Conservation (phyloP, 1,139 yeast genomes). For the Petasospora rhodanensis region DNA sequence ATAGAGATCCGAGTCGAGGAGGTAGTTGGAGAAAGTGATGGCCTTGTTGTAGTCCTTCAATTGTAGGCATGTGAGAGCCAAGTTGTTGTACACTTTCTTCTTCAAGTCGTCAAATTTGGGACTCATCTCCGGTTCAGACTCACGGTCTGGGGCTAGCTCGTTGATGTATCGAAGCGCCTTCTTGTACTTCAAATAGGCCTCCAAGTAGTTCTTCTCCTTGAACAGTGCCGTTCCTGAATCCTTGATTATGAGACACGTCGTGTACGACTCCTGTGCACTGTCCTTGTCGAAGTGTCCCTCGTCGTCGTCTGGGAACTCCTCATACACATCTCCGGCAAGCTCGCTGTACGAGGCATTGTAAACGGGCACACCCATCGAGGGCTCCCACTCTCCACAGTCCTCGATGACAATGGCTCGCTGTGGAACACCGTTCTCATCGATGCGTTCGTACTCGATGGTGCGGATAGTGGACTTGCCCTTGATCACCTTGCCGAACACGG, state of each 20-base stretch:
- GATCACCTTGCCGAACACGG: constrained; percentile 64
- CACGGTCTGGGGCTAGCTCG: constrained; percentile 68
- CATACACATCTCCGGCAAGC: constrained; percentile 65
- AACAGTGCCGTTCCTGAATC: constrained; percentile 60
- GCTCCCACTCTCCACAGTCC: constrained; percentile 65
- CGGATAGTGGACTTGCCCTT: constrained; percentile 71
- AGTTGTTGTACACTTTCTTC: constrained; percentile 56
- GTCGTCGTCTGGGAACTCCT: constrained; percentile 67
- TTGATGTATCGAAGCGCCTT: constrained; percentile 64
- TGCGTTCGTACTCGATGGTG: constrained; percentile 50
- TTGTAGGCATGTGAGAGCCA: constrained; percentile 50
- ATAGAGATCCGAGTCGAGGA: constrained; percentile 48
- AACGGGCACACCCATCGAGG: constrained; percentile 49
- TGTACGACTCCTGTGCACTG: constrained; percentile 46
- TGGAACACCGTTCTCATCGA: constrained; percentile 39
- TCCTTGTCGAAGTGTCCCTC: constrained; percentile 52
- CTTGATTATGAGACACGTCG: constrained; percentile 52
- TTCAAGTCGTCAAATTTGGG: constrained; percentile 50
- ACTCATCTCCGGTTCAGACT: constrained; percentile 53
- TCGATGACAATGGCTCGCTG: constrained; percentile 44
- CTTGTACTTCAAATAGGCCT: constrained; percentile 55
- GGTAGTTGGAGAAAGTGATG: constrained; percentile 48
- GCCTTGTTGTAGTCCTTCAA: constrained; percentile 41
- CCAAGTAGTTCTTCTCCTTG: constrained; percentile 44
- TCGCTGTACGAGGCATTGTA: constrained; percentile 56